Base-by-base conservation (phyloP, 345 rosid genomes). In the Bruguiera parviflora region DNA sequence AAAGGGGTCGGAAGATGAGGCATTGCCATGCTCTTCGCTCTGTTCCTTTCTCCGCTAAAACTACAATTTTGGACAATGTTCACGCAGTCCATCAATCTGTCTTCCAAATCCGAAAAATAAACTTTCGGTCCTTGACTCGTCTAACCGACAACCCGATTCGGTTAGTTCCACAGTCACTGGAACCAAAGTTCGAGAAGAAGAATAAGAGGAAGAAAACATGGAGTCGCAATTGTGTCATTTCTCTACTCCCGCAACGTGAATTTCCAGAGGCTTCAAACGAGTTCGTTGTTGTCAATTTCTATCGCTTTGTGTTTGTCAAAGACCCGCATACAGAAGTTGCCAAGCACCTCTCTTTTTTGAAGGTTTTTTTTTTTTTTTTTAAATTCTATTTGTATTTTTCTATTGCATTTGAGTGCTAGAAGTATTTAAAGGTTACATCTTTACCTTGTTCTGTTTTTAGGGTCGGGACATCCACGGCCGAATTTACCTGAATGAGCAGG, bases 401-500 rank as follows among this genome's bases (percentile, higher is more conserved):
- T 51, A 22, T 46, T 3, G 52, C 27, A 2, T 46, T 25, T 37
- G 16, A 55, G 61, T 47, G 13, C 53, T 15, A 37, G 28, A 19
- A 19, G 20, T 15, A 13, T 53, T 61, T 8, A 16, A 27, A 5
- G 11, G 21, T 37, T 28, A 4, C 6, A 18, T 31, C 52, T 28
- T 21, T 52, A 53, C 46, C 53, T 58, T 46, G 22, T 8, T 63
- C 3, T 61, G 19, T 69, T 32, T 3, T n/a, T 78, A 88, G 92
- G 92, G 70, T 71, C 83, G 78, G 67, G 86, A 94, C 73, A 79
- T 91, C 65, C 88, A 57, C 67, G 98, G 98, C 64, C 82, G 98
- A 66, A 81, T 94, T 67, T 88, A 94, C 75, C 73, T 93, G 71
- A 91, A 83, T 71, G 96, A 83, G 73, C 97, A 89, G 87, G 98